Evolutionary conservation across 495 filamentous ascomycete genomes (phyloP), one percentile per base, ranked within the genome.

Genomic region (Jackrogersella multiformis): DNA sequence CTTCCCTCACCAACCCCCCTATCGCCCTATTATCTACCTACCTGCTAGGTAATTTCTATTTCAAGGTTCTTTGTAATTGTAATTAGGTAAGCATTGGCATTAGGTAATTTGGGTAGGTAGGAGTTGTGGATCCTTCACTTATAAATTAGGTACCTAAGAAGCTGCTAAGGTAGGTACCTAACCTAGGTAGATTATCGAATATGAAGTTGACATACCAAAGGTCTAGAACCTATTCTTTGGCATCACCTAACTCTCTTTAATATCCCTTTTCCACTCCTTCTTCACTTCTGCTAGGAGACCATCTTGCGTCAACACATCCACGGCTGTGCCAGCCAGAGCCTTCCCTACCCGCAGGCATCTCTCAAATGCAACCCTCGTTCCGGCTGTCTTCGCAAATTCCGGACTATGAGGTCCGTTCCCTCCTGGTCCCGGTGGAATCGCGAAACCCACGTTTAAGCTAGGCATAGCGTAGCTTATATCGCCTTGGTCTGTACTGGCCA

Each of bases 391-490:
- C 20, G 84, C 81, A 77, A 90, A 92, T 2, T 81, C 81, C 0
- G 86, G 84, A 65, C 81, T 88, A 69, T 92, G 88, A 10, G 81
- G 84, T n/a, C 80, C 83, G 2, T 75, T 77, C 0, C 79, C 80
- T 12, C 78, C 70, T 2, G 79, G 74, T 0, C 76, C 79, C 8
- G 76, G 70, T 9, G 68, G 73, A 10, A 92, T 89, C 4, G 76
- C 77, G 62, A 90, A 90, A 39, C 84, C 82, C 1, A 82, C 78
- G 61, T 81, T 86, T 15, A 92, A 65, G 32, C 85, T 88, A 18
- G 89, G 89, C 66, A 88, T 81, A 1, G 83, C 80, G 67, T 90
- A 84, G 70, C 85, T 88, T 61, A 92, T 80, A 68, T 91, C 84
- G 0, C 88, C 88, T 81, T 85, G 82, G 55, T 84, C 85, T 23